Conservation (phyloP, 257 asterid genomes). For the Salvia rosmarinus region DNA sequence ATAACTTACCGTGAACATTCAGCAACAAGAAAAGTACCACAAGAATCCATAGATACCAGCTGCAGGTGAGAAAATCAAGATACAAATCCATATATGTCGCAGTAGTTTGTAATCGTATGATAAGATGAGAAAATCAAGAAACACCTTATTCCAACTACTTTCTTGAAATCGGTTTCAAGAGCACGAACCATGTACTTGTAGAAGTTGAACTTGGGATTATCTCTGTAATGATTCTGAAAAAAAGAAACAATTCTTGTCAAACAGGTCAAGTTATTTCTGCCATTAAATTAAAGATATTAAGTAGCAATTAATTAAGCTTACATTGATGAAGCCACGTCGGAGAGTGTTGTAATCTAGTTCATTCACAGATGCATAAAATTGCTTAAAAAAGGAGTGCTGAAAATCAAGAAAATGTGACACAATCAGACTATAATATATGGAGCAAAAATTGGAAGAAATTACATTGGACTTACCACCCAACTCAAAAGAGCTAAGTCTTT, state of each 20-base stretch:
- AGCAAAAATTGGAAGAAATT: no score
- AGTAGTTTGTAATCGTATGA: no score
- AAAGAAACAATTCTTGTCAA: no score
- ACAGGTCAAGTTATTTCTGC: no score
- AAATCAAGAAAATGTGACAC: neutral
- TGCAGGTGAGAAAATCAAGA: constrained; percentile 32
- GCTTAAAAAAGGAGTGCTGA: constrained; percentile 52
- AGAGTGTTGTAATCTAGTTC: constrained; percentile 45
- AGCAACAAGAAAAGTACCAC: constrained; percentile 66
- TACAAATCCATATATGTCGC: no score
- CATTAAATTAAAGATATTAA: no score
- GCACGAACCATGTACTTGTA: constrained; percentile 58
- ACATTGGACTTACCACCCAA: constrained; percentile 53
- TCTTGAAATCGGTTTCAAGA: constrained; percentile 54
- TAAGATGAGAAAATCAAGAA: neutral
- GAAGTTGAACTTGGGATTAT: constrained; percentile 52
- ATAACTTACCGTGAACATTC: constrained; percentile 54
- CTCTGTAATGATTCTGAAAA: constrained; percentile 44
- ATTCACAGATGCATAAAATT: constrained; percentile 45
- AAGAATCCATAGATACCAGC: constrained; percentile 77
- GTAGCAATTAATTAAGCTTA: neutral
- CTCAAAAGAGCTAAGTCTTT: constrained; percentile 36
- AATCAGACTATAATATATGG: no score
- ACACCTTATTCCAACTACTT: constrained; percentile 55
- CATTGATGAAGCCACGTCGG: constrained; percentile 48